phyloP scores from a whole-genome alignment of 2,329 filamentous ascomycete genomes.

The Alternaria ventricosa region DNA sequence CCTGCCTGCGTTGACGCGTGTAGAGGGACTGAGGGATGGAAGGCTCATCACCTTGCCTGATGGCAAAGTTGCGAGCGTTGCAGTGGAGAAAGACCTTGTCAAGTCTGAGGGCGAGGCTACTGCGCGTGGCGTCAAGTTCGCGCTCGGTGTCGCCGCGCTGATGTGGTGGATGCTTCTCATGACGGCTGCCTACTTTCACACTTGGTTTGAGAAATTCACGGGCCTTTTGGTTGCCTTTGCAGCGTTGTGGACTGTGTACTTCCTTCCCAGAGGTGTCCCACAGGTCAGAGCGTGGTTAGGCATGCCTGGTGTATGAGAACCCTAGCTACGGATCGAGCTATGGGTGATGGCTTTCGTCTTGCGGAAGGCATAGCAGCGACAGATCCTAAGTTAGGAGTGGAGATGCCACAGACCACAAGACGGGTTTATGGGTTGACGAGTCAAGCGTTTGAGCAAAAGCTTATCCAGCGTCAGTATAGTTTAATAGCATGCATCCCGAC shows the following conservation, averaged over 20 bases:
- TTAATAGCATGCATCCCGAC: slow-evolving; percentile 4
- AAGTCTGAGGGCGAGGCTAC: slow-evolving; percentile 49
- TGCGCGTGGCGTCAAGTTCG: slow-evolving; percentile 62
- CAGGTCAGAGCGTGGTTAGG: slow-evolving; percentile 52
- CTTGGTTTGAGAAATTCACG: slow-evolving; percentile 89
- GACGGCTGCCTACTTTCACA: slow-evolving; percentile 98
- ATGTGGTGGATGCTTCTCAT: slow-evolving; percentile 97
- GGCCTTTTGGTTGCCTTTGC: slow-evolving; percentile 57
- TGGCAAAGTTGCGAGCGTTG: slow-evolving; percentile 62
- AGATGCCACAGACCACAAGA: neutral
- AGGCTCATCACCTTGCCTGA: slow-evolving; percentile 70
- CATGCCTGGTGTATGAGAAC: slow-evolving; percentile 53
- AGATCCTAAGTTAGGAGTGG: neutral
- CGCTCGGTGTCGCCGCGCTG: slow-evolving; percentile 67
- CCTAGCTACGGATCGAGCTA: neutral
- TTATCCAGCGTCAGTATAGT: slow-evolving; percentile 3
- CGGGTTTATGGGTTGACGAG: neutral
- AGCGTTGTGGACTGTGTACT: slow-evolving; percentile 56
- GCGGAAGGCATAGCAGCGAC: neutral
- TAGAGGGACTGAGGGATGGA: slow-evolving; percentile 63
- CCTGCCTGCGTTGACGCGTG: slow-evolving; percentile 63
- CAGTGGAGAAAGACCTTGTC: slow-evolving; percentile 47
- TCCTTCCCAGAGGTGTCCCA: slow-evolving; percentile 55
- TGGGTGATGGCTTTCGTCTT: neutral
- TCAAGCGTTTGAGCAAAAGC: slow-evolving; percentile 1